A percentile compares a stretch with the other conserved stretches of the same genome.
These are phyloP conservation scores for Hypoxylon sp. DNA, from an alignment of 2,329 filamentous ascomycete genomes.

Conservation along the genomic window DNA sequence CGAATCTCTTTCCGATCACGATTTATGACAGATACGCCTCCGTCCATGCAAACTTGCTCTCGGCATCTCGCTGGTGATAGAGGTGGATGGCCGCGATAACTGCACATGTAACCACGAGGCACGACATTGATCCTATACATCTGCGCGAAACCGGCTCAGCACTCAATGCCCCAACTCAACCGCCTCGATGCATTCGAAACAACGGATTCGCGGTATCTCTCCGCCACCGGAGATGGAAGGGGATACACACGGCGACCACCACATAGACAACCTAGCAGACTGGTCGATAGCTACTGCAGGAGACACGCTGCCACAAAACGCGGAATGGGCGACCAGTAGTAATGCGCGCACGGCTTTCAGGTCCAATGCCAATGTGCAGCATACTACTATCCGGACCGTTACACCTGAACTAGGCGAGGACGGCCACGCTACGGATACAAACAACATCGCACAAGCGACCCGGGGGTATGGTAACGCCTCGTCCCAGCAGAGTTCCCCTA, in stretches of 20 bases:
- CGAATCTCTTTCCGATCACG: conserved; percentile 28
- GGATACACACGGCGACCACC: conserved; percentile 49
- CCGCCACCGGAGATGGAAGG: conserved; percentile 57
- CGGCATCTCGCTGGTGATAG: conserved; percentile 35
- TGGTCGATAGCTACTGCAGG: conserved; percentile 45
- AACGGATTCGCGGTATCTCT: conserved; percentile 55
- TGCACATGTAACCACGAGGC: conserved; percentile 31
- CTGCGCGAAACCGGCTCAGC: conserved; percentile 36
- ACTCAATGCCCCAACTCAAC: conserved; percentile 44
- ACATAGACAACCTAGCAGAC: conserved; percentile 49
- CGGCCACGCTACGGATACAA: conserved; percentile 35
- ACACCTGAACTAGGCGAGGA: conserved; percentile 67
- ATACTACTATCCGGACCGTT: conserved; percentile 66
- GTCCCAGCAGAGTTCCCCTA: conserved; percentile 56
- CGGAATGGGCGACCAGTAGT: conserved; percentile 35
- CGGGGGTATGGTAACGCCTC: conserved; percentile 50
- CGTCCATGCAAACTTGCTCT: conserved; percentile 25
- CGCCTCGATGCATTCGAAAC: conserved; percentile 51
- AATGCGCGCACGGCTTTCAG: conserved; percentile 42
- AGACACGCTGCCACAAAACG: conserved; percentile 40
- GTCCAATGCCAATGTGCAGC: conserved; percentile 45
- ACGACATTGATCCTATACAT: conserved; percentile 34
- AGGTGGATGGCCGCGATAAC: conserved; percentile 40
- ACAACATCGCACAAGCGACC: conserved; percentile 41
- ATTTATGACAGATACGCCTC: conserved; percentile 37